Percentiles rank a stretch among this genome's conserved stretches.
phyloP scores from a whole-genome alignment of 139 green algal species.

The Haematococcus lacustris region DNA sequence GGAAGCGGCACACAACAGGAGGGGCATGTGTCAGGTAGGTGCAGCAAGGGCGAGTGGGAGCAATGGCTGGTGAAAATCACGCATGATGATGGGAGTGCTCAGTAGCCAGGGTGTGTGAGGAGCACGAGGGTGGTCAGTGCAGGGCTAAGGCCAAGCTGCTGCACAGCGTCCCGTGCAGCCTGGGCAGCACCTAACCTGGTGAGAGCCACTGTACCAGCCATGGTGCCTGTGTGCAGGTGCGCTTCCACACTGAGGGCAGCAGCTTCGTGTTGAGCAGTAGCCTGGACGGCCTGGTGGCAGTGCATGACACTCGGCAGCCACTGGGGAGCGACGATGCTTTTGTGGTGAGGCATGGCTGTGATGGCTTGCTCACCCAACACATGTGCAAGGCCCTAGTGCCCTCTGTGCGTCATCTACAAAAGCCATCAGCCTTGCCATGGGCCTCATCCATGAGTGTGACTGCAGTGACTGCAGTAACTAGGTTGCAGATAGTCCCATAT shows the following conservation, averaged over 20 bases:
- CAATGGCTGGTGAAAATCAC: no score
- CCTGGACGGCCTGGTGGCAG: constrained; percentile 60
- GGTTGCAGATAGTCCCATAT: no score
- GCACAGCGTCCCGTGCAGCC: background rate
- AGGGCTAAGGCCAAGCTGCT: no score
- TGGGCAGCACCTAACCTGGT: no score
- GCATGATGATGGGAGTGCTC: no score
- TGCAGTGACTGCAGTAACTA: no score
- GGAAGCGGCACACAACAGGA: background rate
- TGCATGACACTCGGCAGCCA: constrained; percentile 49
- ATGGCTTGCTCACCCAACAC: no score
- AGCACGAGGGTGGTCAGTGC: background rate
- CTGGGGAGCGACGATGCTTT: constrained; percentile 66
- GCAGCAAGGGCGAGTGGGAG: background rate
- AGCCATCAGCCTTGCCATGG: no score
- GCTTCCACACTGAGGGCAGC: constrained; percentile 33
- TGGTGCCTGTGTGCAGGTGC: constrained; percentile 34
- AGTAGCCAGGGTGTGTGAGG: background rate
- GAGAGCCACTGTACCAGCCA: background rate
- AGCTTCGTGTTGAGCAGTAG: constrained; percentile 47
- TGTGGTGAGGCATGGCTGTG: no score
- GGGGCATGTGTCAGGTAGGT: background rate
- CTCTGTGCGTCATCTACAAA: no score
- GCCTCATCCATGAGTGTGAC: no score
- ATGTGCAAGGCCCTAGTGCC: no score